Evolutionary conservation across 352 stramenopile genomes (phyloP).

Genomic region (Globisporangium polare): DNA sequence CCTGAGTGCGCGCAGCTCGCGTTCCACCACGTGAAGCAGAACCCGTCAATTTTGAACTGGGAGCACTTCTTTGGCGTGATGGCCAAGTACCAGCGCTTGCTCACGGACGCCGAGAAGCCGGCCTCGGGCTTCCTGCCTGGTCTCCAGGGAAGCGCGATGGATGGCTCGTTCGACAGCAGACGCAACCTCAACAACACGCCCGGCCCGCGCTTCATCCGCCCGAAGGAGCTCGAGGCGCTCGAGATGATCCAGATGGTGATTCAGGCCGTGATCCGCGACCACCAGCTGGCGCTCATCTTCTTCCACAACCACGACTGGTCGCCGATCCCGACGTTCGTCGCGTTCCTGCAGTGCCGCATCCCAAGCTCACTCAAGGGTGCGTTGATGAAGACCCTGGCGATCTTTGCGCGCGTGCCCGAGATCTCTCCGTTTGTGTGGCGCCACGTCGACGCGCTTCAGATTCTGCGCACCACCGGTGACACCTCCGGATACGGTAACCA

Average conservation of each 20-base stretch:
- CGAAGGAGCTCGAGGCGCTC: conserved; percentile 78
- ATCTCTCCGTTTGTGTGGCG: conserved; percentile 84
- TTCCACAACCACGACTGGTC: conserved; percentile 87
- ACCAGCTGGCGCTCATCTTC: conserved; percentile 75
- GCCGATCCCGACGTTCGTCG: conserved; percentile 76
- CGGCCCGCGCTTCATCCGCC: conserved; percentile 68
- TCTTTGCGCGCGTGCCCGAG: conserved; percentile 71
- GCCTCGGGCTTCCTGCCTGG: conserved; percentile 27
- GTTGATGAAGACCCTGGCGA: conserved; percentile 81
- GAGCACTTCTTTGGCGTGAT: conserved; percentile 85
- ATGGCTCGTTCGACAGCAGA: conserved; percentile 9
- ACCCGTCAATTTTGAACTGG: conserved; percentile 73
- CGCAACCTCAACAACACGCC: conserved; percentile 22
- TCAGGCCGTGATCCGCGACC: conserved; percentile 69
- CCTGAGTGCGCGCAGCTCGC: conserved; percentile 68
- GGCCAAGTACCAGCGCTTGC: conserved; percentile 77
- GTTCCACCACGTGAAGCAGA: conserved; percentile 87
- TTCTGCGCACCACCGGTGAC: conserved; percentile 70
- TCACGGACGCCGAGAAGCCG: conserved; percentile 69
- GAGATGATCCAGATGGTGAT: conserved; percentile 80
- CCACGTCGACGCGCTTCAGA: conserved; percentile 79
- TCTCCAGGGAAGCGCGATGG: conserved; percentile 10
- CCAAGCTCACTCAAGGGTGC: conserved; percentile 80
- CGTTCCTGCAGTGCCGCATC: conserved; percentile 80
- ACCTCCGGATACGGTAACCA: conserved; percentile 58